phyloP scores from a whole-genome alignment of 2,329 filamentous ascomycete genomes.

The Fonsecaea nubica region DNA sequence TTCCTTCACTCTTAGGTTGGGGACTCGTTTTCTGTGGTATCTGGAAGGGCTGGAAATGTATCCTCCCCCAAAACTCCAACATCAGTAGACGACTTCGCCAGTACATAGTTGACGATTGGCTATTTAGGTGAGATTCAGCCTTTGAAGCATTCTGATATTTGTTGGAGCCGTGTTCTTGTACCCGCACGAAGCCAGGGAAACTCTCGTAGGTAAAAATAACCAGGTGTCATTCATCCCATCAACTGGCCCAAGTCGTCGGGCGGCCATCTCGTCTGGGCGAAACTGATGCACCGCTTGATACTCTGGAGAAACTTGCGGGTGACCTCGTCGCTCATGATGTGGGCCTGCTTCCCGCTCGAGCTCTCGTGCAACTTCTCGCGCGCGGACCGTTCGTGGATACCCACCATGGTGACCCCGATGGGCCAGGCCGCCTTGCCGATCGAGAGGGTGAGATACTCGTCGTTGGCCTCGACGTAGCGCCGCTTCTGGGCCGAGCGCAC shows the following conservation, averaged over 20 bases:
- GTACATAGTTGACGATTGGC: too few species aligned
- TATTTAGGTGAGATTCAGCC: too few species aligned
- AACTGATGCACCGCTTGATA: conserved; percentile 95
- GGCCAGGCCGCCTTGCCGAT: conserved; percentile 98
- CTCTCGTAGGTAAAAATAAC: neutral
- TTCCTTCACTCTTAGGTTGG: too few species aligned
- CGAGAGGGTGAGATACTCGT: conserved; percentile 88
- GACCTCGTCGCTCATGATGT: conserved; percentile 96
- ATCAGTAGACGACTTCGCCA: too few species aligned
- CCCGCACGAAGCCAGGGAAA: neutral
- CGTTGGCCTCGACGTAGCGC: conserved; percentile 94
- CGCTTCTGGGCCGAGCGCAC: conserved; percentile 87
- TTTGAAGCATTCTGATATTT: neutral
- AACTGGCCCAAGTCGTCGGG: conserved; percentile 90
- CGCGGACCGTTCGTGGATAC: conserved; percentile 96
- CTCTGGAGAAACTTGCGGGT: conserved; percentile 96
- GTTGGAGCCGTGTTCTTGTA: neutral
- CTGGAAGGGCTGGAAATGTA: too few species aligned
- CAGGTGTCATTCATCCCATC: conserved; percentile 71
- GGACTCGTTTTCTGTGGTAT: too few species aligned
- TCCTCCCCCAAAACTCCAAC: too few species aligned
- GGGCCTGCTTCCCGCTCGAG: conserved; percentile 74
- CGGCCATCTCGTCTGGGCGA: conserved; percentile 95
- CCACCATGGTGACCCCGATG: conserved; percentile 99
- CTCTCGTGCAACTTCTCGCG: conserved; percentile 91